Evolutionary conservation across 176 grass and related monocot species (phyloP).

Genomic region (Miscanthus lutarioriparius): DNA sequence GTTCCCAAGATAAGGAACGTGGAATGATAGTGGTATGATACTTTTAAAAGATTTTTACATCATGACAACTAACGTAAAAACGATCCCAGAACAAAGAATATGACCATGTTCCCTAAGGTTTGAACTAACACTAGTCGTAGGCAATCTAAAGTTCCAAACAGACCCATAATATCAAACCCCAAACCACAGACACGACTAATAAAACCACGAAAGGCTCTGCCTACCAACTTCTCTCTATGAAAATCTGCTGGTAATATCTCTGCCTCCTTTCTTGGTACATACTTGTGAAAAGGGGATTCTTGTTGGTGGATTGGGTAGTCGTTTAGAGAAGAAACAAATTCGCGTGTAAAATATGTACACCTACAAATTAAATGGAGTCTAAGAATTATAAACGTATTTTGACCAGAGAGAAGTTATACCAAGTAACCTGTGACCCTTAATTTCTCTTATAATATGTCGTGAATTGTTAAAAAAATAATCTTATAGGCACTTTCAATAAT

Average conservation of each 20-base stretch:
- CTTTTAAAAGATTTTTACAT: no score
- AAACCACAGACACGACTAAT: neutral
- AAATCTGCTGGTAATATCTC: neutral
- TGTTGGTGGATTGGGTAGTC: neutral
- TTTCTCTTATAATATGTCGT: no score
- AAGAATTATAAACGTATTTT: no score
- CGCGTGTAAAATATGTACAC: neutral
- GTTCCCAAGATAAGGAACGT: neutral
- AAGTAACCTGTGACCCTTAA: no score
- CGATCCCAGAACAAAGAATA: no score
- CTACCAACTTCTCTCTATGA: neutral
- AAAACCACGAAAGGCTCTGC: constrained; percentile 2
- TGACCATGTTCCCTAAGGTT: no score
- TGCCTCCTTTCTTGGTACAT: neutral
- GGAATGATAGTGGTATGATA: no score
- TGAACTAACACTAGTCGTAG: neutral
- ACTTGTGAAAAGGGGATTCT: neutral
- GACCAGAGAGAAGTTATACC: no score
- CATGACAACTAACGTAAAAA: no score
- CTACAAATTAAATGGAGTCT: neutral
- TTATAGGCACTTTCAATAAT: no score
- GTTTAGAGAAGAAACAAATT: neutral
- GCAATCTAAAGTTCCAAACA: neutral
- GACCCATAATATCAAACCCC: neutral
- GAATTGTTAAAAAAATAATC: no score